Conservation (phyloP, 164 flowering plant species). For the Macadamia tetraphylla region DNA sequence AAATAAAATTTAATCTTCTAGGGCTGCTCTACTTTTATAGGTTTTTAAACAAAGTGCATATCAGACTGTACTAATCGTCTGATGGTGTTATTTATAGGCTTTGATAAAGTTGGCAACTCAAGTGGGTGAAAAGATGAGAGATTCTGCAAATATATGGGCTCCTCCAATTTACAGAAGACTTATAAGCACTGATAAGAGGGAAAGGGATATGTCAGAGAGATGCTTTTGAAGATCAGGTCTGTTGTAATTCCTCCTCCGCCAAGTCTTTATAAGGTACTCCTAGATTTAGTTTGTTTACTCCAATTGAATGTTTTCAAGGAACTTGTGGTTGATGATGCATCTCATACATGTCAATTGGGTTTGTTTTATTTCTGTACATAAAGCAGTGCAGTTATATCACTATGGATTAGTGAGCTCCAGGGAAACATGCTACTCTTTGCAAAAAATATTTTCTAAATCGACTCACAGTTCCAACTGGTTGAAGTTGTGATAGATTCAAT, state of each 20-base stretch:
- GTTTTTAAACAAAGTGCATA: not conserved
- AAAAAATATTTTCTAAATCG: too few relatives aligned
- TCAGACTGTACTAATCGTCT: not conserved
- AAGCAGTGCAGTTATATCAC: not conserved
- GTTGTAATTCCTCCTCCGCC: constrained; percentile 48
- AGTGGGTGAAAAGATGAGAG: constrained; percentile 51
- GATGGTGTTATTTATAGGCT: constrained; percentile 34
- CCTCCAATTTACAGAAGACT: constrained; percentile 78
- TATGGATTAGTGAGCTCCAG: not conserved
- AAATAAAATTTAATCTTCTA: too few relatives aligned
- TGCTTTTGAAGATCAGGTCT: constrained; percentile 51
- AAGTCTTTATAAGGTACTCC: constrained; percentile 50
- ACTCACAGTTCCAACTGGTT: too few relatives aligned
- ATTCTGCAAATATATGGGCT: constrained; percentile 55
- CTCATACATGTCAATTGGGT: not conserved
- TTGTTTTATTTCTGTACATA: not conserved
- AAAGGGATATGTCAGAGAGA: constrained; percentile 68
- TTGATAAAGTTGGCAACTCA: constrained; percentile 48
- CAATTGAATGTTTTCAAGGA: not conserved
- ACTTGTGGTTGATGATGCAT: not conserved
- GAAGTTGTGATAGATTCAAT: too few relatives aligned
- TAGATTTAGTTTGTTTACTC: not conserved
- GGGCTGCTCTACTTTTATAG: not conserved
- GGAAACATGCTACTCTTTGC: too few relatives aligned
- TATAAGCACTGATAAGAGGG: constrained; percentile 64